phyloP scores from a whole-genome alignment of 306 rosid genomes.

The Medicago arabica region DNA sequence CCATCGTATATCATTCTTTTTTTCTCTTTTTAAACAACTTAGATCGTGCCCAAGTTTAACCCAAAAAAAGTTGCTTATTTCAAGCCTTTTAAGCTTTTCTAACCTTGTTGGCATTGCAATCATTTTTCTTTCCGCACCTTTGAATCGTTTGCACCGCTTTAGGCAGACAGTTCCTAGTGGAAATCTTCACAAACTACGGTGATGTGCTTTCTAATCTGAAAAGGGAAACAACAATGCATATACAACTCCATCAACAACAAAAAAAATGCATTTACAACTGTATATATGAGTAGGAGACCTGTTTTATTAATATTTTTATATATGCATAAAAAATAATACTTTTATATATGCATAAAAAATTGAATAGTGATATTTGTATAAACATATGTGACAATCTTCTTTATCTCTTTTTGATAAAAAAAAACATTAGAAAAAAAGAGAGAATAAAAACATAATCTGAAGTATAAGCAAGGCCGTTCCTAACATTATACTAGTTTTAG shows the following conservation, averaged over 20 bases:
- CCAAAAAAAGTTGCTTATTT: conserved; percentile 32
- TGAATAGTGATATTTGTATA: too few relatives aligned
- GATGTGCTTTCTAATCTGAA: conserved; percentile 1
- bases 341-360: too few relatives aligned
- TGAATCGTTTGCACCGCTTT: conserved; percentile 42
- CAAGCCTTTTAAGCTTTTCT: conserved; percentile 17
- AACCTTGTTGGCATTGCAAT: conserved; percentile 34
- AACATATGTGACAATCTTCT: too few relatives aligned
- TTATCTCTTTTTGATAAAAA: too few relatives aligned
- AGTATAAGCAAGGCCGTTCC: too few relatives aligned
- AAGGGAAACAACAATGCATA: background rate
- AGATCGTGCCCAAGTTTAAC: background rate
- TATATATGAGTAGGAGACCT: background rate
- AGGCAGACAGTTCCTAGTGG: conserved; percentile 49
- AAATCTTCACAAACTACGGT: conserved; percentile 22
- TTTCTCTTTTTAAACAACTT: too few relatives aligned
- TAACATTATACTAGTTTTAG: too few relatives aligned
- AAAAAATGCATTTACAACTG: background rate
- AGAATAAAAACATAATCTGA: too few relatives aligned
- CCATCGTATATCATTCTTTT: too few relatives aligned
- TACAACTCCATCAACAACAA: background rate
- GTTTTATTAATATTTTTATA: too few relatives aligned
- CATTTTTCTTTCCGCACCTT: conserved; percentile 49
- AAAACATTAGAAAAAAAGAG: too few relatives aligned
- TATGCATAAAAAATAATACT: too few relatives aligned